phyloP scores from a whole-genome alignment of 1,139 yeast species.

The Kodamaea sp. region DNA sequence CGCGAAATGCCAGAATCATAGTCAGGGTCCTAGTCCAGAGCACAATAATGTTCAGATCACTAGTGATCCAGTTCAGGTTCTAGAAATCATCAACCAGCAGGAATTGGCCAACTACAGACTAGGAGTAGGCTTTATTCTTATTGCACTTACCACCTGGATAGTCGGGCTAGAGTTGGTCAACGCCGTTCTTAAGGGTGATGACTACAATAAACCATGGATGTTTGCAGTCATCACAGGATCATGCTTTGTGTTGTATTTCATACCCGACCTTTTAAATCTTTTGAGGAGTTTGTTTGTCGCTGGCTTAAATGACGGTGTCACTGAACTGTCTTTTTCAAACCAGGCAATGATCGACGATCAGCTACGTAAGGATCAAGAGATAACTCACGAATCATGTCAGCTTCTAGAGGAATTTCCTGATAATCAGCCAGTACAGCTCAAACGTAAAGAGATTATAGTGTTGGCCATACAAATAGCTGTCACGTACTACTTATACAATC shows the following conservation, averaged over 20 bases:
- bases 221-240: constrained; percentile 50
- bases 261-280: constrained; percentile 34
- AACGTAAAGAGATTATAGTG: constrained; percentile 29
- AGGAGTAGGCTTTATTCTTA: constrained; percentile 43
- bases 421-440: constrained; percentile 4
- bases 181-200: constrained; percentile 47
- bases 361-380: too few species aligned
- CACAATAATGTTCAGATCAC: neutral
- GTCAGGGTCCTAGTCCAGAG: too few species aligned
- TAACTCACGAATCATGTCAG: neutral
- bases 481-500: constrained; percentile 45
- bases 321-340: neutral
- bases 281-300: neutral
- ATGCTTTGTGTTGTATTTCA: constrained; percentile 44
- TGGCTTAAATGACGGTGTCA: too few species aligned
- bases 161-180: constrained; percentile 52
- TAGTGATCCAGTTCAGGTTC: constrained; percentile 35
- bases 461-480: constrained; percentile 43
- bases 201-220: constrained; percentile 49
- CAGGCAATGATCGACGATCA: neutral
- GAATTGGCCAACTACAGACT: constrained; percentile 44
- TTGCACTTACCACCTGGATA: constrained; percentile 50
- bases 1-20: too few species aligned
- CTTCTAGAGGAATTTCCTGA: neutral
- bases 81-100: constrained; percentile 47